Evolutionary conservation across 768 basidiomycete genomes (phyloP).

Genomic region (Suillus variegatus): DNA sequence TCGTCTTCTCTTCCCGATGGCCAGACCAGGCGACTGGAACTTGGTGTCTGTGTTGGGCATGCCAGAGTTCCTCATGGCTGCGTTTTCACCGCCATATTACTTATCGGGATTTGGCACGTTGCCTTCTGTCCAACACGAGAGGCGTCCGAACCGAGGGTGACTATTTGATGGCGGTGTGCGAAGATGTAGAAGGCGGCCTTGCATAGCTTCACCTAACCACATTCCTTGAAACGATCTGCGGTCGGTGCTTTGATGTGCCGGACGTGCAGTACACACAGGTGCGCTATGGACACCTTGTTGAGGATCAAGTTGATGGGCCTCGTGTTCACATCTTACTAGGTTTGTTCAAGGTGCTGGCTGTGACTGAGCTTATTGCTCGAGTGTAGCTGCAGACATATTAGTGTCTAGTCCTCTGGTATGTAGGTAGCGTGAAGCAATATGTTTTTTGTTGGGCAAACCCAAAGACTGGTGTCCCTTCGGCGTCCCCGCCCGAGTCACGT

Average conservation of each 20-base stretch:
- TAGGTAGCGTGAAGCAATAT: conserved; percentile 6
- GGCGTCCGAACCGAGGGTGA: background rate
- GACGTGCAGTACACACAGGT: conserved; percentile 2
- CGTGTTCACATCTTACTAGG: background rate
- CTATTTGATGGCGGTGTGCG: conserved; percentile 1
- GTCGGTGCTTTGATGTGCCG: background rate
- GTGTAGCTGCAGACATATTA: conserved; percentile 3
- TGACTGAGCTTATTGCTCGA: background rate
- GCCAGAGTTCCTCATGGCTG: background rate
- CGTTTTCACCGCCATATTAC: background rate
- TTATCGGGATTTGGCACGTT: background rate
- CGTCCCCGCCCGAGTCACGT: conserved; percentile 2
- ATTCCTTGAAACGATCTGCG: background rate
- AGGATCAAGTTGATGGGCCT: background rate
- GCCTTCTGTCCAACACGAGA: background rate
- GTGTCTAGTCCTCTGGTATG: background rate
- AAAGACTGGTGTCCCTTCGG: background rate
- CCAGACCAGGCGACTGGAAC: background rate
- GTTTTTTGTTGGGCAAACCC: background rate
- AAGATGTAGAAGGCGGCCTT: conserved; percentile 4
- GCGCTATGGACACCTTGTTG: background rate
- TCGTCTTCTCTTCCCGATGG: background rate
- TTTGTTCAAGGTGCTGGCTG: conserved; percentile 1
- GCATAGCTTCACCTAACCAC: background rate
- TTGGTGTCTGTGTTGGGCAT: background rate